Base-by-base conservation (phyloP, 192 early-diverging fungal genomes). In the Backusella psychrophila region DNA sequence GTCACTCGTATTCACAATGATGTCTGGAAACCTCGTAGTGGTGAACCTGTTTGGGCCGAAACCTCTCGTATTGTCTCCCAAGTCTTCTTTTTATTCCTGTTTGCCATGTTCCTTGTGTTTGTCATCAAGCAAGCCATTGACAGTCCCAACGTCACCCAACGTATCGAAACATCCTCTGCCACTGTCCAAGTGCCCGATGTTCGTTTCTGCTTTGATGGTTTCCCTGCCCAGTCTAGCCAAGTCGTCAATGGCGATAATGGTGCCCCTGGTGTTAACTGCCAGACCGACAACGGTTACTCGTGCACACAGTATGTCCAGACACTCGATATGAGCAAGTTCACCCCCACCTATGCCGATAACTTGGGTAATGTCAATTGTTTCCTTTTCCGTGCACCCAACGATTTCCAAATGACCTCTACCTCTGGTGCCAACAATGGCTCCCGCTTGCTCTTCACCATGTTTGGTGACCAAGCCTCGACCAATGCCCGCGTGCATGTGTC, bases 41-140 rank as follows among this genome's bases (percentile, higher is more conserved):
- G 80, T 78, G 80, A 81, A 75, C 80, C 80, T 1, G 23, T 77
- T 8, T 81, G 80, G 80, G 80, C 80, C 34, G 80, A 81, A 78
- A 81, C 80, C 14, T 59, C 73, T 23, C 80, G 80, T 19, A 75
- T 81, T 52, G 53, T 74, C 29, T 77, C 73, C 44, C 80, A 81
- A 56, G 71, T 81, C 17, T 65, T 81, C 52, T 72, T 81, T 8
- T 46, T 81, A 9, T 81, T 81, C 73, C 44, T 81, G 12, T 77
- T 81, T 41, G 34, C 73, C 33, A 56, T 77, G 66, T 78, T 81
- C 66, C 33, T 81, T n/a, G 76, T 75, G 2, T 81, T 81, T 36
- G 74, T 81, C 0, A 78, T 81, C 39, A 71, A 71, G 8, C 80
- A 81, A 59, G 76, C 77, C 31, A 31, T 81, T 19, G 76, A 81